Percentiles rank a stretch among this genome's conserved stretches.
Conservation (phyloP, 129 eudicot species). For the Pittosporum tobira region DNA sequence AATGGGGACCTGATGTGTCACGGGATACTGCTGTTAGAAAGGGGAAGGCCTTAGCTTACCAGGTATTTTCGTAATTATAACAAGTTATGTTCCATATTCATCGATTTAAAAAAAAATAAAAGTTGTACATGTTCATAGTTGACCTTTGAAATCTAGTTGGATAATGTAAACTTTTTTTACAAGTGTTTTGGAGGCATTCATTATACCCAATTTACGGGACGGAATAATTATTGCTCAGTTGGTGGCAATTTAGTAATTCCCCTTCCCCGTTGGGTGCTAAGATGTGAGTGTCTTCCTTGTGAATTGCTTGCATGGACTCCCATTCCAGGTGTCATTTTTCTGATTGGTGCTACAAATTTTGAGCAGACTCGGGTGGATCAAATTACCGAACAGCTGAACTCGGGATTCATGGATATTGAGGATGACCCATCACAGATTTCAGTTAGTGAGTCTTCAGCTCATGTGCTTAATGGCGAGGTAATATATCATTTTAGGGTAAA, state of each 20-base stretch:
- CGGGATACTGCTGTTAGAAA: slow-evolving; percentile 68
- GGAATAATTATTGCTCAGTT: slow-evolving; percentile 24
- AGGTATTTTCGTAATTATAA: slow-evolving; percentile 41
- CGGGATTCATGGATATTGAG: slow-evolving; percentile 36
- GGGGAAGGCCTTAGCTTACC: slow-evolving; percentile 90
- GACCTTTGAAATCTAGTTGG: no score
- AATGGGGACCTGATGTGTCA: slow-evolving; percentile 88
- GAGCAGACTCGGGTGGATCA: slow-evolving; percentile 97
- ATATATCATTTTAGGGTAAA: slow-evolving; percentile 2
- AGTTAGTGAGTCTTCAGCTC: slow-evolving; percentile 20
- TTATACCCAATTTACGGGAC: slow-evolving; percentile 27
- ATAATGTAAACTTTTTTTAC: slow-evolving; percentile 1
- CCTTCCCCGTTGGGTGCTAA: slow-evolving; percentile 35
- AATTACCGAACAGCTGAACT: slow-evolving; percentile 58
- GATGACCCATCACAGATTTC: slow-evolving; percentile 23
- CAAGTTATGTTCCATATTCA: neutral
- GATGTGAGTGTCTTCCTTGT: slow-evolving; percentile 56
- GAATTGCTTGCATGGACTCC: slow-evolving; percentile 54
- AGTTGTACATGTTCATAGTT: no score
- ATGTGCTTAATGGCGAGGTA: slow-evolving; percentile 42
- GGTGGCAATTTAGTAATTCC: slow-evolving; percentile 25
- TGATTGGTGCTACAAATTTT: slow-evolving; percentile 68
- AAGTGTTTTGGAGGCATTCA: slow-evolving; percentile 27
- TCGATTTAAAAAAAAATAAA: no score
- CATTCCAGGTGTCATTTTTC: slow-evolving; percentile 65